phyloP scores from a whole-genome alignment of 495 filamentous ascomycete species.

The Bombardia bombarda region DNA sequence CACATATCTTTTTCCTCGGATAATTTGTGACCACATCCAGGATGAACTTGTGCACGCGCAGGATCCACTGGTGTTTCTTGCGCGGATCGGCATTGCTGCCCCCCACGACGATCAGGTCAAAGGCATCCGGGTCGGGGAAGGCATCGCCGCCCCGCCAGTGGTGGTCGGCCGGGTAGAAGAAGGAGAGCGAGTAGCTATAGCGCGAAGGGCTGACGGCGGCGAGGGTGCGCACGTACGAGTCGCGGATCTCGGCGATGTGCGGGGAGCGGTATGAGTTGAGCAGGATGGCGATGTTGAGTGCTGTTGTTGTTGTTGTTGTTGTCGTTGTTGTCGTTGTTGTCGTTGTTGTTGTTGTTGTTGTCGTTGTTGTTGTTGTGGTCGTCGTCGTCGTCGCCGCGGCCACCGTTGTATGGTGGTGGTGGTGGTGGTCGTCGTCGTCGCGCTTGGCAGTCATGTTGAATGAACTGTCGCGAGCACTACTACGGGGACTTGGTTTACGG shows the following conservation, averaged over 20 bases:
- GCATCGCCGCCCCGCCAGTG: conserved; percentile 1
- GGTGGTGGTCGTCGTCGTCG: not conserved
- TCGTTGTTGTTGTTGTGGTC: not conserved
- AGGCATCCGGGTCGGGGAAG: conserved; percentile 34
- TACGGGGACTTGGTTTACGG: too few relatives aligned
- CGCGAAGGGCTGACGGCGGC: conserved; percentile 19
- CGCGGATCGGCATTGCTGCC: conserved; percentile 40
- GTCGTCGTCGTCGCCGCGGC: not conserved
- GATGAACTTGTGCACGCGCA: conserved; percentile 35
- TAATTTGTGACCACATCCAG: conserved; percentile 24
- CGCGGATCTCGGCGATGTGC: conserved; percentile 25
- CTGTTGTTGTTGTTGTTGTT: not conserved
- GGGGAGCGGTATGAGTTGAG: conserved; percentile 37
- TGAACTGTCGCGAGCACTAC: too few relatives aligned
- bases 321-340: not conserved
- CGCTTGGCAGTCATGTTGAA: conserved; percentile 16
- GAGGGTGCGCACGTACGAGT: conserved; percentile 34
- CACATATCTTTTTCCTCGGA: conserved; percentile 35
- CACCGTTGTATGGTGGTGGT: not conserved
- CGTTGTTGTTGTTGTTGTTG: not conserved
- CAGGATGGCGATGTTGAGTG: conserved; percentile 33
- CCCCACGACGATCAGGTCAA: conserved; percentile 40
- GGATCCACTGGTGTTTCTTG: conserved; percentile 34
- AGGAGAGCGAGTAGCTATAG: conserved; percentile 22
- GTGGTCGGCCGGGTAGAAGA: conserved; percentile 36